phyloP scores from a whole-genome alignment of 257 asterid species.

The Eustoma russellianum region DNA sequence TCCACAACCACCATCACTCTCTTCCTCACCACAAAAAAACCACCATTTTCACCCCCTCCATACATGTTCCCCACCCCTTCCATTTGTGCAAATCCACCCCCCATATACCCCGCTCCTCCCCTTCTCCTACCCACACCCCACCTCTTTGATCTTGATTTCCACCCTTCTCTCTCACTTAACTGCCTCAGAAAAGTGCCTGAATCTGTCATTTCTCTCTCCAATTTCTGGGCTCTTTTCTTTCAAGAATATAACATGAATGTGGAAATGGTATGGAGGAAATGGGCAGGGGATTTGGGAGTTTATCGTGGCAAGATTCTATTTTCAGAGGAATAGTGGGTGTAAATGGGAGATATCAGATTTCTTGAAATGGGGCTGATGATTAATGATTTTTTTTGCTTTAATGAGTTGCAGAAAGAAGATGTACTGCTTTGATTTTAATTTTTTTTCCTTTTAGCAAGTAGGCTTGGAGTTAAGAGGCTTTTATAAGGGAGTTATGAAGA shows the following conservation, averaged over 20 bases:
- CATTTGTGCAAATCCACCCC: conserved; percentile 24
- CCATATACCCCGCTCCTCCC: conserved; percentile 1
- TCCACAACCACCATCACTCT: conserved; percentile 95
- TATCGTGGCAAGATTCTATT: background rate
- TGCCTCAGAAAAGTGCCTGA: conserved; percentile 64
- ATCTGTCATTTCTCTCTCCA: conserved; percentile 31
- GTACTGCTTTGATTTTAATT: no score
- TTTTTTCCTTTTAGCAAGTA: no score
- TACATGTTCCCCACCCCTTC: conserved; percentile 11
- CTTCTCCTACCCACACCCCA: conserved; percentile 29
- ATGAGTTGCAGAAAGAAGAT: no score
- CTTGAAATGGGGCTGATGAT: no score
- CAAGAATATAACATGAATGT: background rate
- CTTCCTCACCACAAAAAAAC: conserved; percentile 44
- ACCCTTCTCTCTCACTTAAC: conserved; percentile 62
- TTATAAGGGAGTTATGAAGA: no score
- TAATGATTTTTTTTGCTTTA: no score
- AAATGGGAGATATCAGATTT: no score
- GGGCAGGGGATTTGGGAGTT: no score
- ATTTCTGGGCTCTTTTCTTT: background rate
- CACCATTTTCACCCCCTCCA: conserved; percentile 19
- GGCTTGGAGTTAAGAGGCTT: no score
- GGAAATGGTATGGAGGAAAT: no score
- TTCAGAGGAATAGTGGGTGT: no score
- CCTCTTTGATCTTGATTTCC: conserved; percentile 55